Evolutionary conservation across 1,139 yeast genomes (phyloP), one percentile per base, ranked within the genome.

Genomic region (Casaregolazyma suthepensis): DNA sequence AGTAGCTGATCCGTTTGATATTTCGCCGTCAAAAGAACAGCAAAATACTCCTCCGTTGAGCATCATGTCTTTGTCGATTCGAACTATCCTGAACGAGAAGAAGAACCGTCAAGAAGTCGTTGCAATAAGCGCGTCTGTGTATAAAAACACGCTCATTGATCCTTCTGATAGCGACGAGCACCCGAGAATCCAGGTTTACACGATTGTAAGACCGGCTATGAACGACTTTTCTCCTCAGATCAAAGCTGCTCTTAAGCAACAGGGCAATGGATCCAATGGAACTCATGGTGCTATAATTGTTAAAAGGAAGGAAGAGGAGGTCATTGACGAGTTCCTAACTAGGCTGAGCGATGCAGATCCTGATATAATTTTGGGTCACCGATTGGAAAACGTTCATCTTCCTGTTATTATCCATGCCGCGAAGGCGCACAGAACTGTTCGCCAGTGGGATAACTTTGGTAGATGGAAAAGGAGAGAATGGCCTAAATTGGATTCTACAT

Each of bases 341-440:
- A 71, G 83, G 64, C 72, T 93, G 53, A 87, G 85, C 60, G 74
- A 75, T 37, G 73, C 79, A 31, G 99, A 94, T 68, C 97, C 99
- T 0, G 99, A 94, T 72, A 85, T 91, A 1, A 79, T 89, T 55
- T 68, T 93, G 46, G 99, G 99, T 17, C 98, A 94, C 66, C 78
- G 87, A 59, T 73, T 93, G 57, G 96, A 93, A 60, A 82, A 80
- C 59, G 79, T 87, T 18, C 83, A 91, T 9, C 71, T 91, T 51
- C 96, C 88, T 65, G 86, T 91, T 20, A 72, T 94, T 58, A 79
- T 88, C 43, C 96, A 88, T 61, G 78, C 99, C 61, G 80, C 91
- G 82, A 77, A 81, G 63, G 95, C 86, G 57, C 74, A 84, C 56
- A 46, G 46, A 7, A 13, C 43, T 4, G 42, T 45, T n/a, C 61